A percentile compares a stretch with the other conserved stretches of the same genome.
Conservation (phyloP, 1,139 yeast species). For the Candida pseudoviswanathii region DNA sequence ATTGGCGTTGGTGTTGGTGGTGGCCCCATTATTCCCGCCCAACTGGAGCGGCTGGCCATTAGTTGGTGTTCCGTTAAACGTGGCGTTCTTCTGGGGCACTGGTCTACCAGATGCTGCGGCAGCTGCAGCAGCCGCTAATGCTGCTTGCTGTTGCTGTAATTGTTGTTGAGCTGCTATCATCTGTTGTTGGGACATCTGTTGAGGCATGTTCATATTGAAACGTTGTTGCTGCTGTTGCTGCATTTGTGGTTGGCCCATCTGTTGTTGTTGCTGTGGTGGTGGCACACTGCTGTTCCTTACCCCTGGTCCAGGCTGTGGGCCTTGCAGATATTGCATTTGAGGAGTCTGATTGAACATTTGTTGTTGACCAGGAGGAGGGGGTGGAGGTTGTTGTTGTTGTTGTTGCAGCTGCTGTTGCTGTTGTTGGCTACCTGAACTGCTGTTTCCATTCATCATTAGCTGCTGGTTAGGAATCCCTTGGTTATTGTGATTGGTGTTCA, state of each 20-base stretch:
- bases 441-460: slow-evolving; percentile 5
- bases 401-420: slow-evolving; percentile 11
- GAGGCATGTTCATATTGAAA: slow-evolving; percentile 11
- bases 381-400: slow-evolving; percentile 10
- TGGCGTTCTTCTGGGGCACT: slow-evolving; percentile 13
- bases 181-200: slow-evolving; percentile 12
- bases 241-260: slow-evolving; percentile 7
- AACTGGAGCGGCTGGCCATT: slow-evolving; percentile 6
- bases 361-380: slow-evolving; percentile 11
- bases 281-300: slow-evolving; percentile 6
- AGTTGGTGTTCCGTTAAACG: slow-evolving; percentile 11
- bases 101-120: slow-evolving; percentile 14
- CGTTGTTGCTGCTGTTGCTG: slow-evolving; percentile 12
- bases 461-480: slow-evolving; percentile 2
- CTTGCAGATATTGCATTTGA: slow-evolving; percentile 15
- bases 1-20: background rate
- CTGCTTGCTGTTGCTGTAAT: slow-evolving; percentile 10
- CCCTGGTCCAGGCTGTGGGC: slow-evolving; percentile 6
- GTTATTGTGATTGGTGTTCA: slow-evolving; percentile 2
- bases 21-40: slow-evolving; percentile 1
- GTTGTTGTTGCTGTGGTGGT: slow-evolving; percentile 8
- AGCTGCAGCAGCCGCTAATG: slow-evolving; percentile 11
- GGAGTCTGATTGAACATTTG: slow-evolving; percentile 16
- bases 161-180: slow-evolving; percentile 10
- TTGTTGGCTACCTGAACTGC: slow-evolving; percentile 15